Conservation (phyloP, 768 basidiomycete species). For the Leccinum ochraceum region DNA sequence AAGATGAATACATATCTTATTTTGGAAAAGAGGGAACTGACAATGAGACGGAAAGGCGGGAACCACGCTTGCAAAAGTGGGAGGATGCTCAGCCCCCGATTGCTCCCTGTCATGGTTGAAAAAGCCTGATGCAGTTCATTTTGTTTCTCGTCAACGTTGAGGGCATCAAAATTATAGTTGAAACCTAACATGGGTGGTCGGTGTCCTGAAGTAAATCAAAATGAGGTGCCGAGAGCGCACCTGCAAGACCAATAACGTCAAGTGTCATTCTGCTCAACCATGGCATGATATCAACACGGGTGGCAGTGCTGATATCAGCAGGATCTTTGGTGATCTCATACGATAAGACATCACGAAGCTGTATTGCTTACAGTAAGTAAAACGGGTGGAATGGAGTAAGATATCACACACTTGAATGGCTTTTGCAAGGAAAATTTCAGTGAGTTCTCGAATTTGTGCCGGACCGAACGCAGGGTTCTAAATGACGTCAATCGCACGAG, state of each 20-base stretch:
- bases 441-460: constrained; percentile 56
- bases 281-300: constrained; percentile 31
- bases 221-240: constrained; percentile 22
- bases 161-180: constrained; percentile 36
- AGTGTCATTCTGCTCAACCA: constrained; percentile 39
- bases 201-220: neutral
- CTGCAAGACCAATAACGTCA: constrained; percentile 38
- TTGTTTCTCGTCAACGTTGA: constrained; percentile 22
- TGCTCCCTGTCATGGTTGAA: constrained; percentile 21
- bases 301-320: constrained; percentile 1
- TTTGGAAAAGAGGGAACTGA: constrained; percentile 21
- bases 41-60: constrained; percentile 41
- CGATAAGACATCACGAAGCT: constrained; percentile 48
- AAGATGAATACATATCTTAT: neutral
- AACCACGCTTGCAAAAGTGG: constrained; percentile 36
- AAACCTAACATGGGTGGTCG: constrained; percentile 32
- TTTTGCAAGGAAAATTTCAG: constrained; percentile 57
- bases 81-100: constrained; percentile 18
- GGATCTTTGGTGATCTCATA: constrained; percentile 32
- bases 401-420: constrained; percentile 42
- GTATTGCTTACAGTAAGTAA: neutral
- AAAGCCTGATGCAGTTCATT: constrained; percentile 37
- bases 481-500: neutral
- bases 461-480: constrained; percentile 67
- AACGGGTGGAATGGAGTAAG: neutral